A percentile compares a stretch with the other conserved stretches of the same genome.
Evolutionary conservation across 768 basidiomycete genomes (phyloP).

Genomic region (Infundibulicybe gibba): DNA sequence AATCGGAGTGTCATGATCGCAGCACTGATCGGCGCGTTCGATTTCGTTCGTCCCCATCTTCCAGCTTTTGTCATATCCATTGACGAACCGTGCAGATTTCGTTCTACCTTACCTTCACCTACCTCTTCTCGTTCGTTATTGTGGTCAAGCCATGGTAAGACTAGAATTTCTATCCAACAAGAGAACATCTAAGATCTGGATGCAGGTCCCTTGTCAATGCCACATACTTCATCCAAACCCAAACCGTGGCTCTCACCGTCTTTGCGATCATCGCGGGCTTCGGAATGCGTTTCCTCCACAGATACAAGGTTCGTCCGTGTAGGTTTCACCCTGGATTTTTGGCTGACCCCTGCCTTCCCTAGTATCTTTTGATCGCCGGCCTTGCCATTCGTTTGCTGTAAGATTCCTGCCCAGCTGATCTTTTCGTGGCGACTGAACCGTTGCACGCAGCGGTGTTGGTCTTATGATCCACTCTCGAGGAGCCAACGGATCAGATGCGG

Average conservation of each 20-base stretch:
- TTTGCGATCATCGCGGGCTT: constrained; percentile 62
- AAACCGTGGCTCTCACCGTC: constrained; percentile 57
- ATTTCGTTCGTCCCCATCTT: constrained; percentile 40
- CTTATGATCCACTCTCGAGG: constrained; percentile 73
- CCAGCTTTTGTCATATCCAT: background rate
- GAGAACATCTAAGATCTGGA: constrained; percentile 5
- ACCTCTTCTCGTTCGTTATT: constrained; percentile 67
- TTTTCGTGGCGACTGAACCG: background rate
- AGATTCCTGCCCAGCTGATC: constrained; percentile 8
- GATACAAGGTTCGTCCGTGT: constrained; percentile 44
- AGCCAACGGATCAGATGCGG: constrained; percentile 47
- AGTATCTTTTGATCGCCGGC: constrained; percentile 51
- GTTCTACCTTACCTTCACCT: constrained; percentile 68
- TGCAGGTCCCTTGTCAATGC: constrained; percentile 49
- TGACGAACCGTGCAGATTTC: constrained; percentile 37
- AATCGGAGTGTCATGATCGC: constrained; percentile 61
- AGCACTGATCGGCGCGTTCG: constrained; percentile 58
- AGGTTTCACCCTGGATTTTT: background rate
- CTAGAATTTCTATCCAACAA: background rate
- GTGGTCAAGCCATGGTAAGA: constrained; percentile 46
- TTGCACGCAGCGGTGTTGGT: constrained; percentile 44
- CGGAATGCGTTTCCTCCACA: constrained; percentile 46
- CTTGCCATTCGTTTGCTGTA: constrained; percentile 54
- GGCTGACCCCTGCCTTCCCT: background rate
- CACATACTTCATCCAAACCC: constrained; percentile 63